Evolutionary conservation across 306 rosid genomes (phyloP), one percentile per base, ranked within the genome.

Genomic region (Pterocarpus macrocarpus): DNA sequence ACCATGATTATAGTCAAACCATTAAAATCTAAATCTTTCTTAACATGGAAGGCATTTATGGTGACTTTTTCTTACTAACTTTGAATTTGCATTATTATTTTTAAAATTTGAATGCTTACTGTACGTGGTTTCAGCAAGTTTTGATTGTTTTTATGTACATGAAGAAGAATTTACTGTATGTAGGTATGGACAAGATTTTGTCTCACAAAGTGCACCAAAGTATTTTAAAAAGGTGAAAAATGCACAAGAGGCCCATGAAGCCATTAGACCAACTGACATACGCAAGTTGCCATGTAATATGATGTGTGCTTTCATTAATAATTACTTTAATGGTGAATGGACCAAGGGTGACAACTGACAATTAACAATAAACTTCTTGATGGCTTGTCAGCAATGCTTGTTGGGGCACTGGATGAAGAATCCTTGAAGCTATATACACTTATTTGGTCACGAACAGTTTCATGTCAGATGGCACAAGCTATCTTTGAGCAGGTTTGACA

Each of bases 221-320:
- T 90, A 88, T 86, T 91, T 83, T 84, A 95, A 89, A 83, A 95
- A 95, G 92, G 98, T 95, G 81, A 95, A 95, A 92, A 95, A 93
- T 89, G 98, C 99, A 73, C 98, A 95, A 85, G 99, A 95, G 90
- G 99, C 98, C 81, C 98, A 95, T 84, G 99, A 95, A 88, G 99
- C 98, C 47, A 95, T 95, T 81, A 93, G 99, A 83, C 97, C 99
- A 11, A 93, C 99, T 22, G 96, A 95, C 87, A 89, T 95, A 76
- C 77, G 74, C 77, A 87, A 86, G 83, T 77, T 86, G 45, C 99
- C 99, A 89, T 95, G 99, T 93, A 93, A 90, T 66, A 36, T 34
- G 62, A 77, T 49, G 7, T 22, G 22, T 81, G 75, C 53, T 73
- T 53, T 80, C 69, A 73, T 82, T 44, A 59, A 68, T 64, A 57